Evolutionary conservation across 768 basidiomycete species (phyloP), one percentile per base, ranked within the genome.

Genomic region (Kwoniella mangroviensis): DNA sequence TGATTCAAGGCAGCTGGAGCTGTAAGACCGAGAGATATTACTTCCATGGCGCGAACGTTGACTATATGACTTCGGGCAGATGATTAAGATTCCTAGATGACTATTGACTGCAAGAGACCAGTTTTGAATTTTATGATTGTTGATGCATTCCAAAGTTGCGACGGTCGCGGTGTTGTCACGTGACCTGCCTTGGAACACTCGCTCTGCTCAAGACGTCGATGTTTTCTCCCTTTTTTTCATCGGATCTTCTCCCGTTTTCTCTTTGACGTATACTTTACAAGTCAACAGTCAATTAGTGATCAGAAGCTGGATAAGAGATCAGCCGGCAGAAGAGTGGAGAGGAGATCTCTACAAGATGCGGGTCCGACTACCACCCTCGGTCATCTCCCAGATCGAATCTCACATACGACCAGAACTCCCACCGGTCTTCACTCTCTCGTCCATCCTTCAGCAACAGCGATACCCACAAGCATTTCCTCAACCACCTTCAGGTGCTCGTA

Each of bases 361-460:
- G 28, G 62, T 68, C 7, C 63, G 70, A 28, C 62, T 72, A 15
- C 61, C 70, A 2, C 66, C 60, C 11, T 63, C 62, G 49, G 45
- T 72, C 13, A 63, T 72, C 15, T 63, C 70, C 40, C 61, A 43
- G 24, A 72, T 72, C 66, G 70, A 67, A 40, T 72, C 70, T 49
- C 66, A 68, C 22, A 28, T 72, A 24, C 66, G 61, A 41, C 54
- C 53, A 11, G 54, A 63, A 26, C 51, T 63, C 28, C 53, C 34
- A 13, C 66, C 70, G 3, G 56, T 60, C n/a, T 34, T 67, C 52
- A 51, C 62, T 6, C 66, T 72, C 21, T 57, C 61, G 22, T 6
- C 40, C 9, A 41, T 55, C 17, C 62, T 59, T 28, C n/a, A 62
- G 15, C 26, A 49, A 3, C 45, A 49, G 45, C 45, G 10, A 12